A percentile compares a stretch with the other conserved stretches of the same genome.
Conservation (phyloP, 2,329 filamentous ascomycete species). For the Geosmithia putterillii region DNA sequence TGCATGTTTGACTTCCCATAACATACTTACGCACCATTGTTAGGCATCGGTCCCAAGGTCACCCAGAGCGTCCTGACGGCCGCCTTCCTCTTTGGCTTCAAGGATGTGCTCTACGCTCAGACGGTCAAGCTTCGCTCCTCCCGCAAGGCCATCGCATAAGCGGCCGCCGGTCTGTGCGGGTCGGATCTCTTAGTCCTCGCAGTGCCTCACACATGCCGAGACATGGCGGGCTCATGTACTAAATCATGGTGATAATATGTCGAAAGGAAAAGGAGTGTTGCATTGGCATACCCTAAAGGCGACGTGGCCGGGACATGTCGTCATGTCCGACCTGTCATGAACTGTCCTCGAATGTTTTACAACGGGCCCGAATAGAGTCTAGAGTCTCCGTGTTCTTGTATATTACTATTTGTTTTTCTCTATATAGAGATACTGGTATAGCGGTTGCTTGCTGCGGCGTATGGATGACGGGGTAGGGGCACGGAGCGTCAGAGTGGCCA, state of each 20-base stretch:
- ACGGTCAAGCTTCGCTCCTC: constrained; percentile 52
- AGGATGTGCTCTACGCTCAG: constrained; percentile 86
- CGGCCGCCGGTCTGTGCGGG: neutral
- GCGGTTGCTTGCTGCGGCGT: too few relatives aligned
- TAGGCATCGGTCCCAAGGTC: constrained; percentile 91
- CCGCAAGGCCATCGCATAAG: constrained; percentile 3
- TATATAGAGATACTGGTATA: neutral
- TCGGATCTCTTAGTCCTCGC: neutral
- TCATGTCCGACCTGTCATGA: neutral
- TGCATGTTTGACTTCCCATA: neutral
- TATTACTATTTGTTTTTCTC: neutral
- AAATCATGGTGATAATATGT: neutral
- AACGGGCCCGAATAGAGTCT: neutral
- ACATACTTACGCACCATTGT: neutral
- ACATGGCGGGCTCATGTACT: neutral
- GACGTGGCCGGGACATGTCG: neutral
- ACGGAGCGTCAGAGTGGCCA: too few relatives aligned
- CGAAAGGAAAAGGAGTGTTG: neutral
- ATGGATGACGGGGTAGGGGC: too few relatives aligned
- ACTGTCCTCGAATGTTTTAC: neutral
- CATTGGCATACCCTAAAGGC: neutral
- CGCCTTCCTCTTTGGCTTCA: constrained; percentile 94
- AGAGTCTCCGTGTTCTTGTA: neutral
- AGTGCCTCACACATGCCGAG: neutral
- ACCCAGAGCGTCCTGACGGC: constrained; percentile 95